These are phyloP conservation scores for Plasmopara viticola DNA, from an alignment of 352 stramenopile genomes.

Conservation along the genomic window DNA sequence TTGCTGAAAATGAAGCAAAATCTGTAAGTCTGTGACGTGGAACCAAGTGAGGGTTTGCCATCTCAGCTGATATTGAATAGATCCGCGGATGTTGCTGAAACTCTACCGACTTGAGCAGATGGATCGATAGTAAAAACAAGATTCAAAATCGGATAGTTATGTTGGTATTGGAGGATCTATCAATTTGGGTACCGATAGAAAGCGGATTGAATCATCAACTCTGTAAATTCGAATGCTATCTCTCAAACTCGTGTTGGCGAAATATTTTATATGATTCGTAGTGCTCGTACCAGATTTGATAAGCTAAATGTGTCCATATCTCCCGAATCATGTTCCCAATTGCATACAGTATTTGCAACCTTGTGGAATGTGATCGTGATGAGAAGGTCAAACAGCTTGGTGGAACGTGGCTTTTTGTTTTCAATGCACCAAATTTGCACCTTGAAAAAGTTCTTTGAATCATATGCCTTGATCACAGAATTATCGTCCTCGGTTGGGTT, in stretches of 20 bases:
- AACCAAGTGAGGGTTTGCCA: constrained; percentile 10
- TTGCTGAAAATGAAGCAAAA: constrained; percentile 19
- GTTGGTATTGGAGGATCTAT: constrained; percentile 2
- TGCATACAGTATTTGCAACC: no score
- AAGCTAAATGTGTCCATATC: no score
- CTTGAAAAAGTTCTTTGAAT: not conserved
- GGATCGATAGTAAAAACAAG: constrained; percentile 1
- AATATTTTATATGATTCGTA: not conserved
- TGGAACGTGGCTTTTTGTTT: no score
- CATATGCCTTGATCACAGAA: not conserved
- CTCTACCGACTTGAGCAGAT: constrained; percentile 5
- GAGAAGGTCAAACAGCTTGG: no score
- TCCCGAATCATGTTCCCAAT: no score
- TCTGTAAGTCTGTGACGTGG: constrained; percentile 15
- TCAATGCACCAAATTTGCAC: not conserved
- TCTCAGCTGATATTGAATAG: constrained; percentile 15
- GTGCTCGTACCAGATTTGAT: not conserved
- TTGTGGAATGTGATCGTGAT: not conserved
- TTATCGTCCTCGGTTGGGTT: not conserved
- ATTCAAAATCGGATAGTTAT: constrained; percentile 2
- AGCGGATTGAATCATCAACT: constrained; percentile 2
- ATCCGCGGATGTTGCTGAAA: no score
- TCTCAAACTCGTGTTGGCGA: not conserved
- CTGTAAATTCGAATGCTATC: constrained; percentile 1
- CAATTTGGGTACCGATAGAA: constrained; percentile 1